Percentiles rank a stretch among this genome's conserved stretches.
Evolutionary conservation across 495 filamentous ascomycete genomes (phyloP).

Genomic region (Aspergillus sparsus): DNA sequence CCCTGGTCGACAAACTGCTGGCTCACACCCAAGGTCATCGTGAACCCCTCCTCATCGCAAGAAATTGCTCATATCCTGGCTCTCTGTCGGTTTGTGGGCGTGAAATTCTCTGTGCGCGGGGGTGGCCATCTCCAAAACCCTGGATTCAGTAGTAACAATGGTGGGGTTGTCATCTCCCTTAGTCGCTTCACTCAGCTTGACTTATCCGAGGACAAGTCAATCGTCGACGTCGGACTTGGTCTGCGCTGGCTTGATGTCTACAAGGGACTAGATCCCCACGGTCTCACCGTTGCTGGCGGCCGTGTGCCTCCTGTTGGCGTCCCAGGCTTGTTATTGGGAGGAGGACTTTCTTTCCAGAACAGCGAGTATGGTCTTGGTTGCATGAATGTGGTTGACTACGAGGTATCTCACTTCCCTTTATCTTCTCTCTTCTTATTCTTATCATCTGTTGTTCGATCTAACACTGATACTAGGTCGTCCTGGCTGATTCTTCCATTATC

Average conservation of each 20-base stretch:
- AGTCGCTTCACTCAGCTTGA: conserved; percentile 21
- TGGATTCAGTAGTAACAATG: conserved; percentile 32
- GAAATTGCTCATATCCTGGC: conserved; percentile 10
- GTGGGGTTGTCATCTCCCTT: conserved; percentile 35
- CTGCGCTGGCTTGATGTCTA: conserved; percentile 48
- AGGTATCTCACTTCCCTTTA: conserved; percentile 15
- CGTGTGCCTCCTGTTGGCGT: conserved; percentile 40
- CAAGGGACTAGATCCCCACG: conserved; percentile 26
- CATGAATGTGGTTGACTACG: conserved; percentile 46
- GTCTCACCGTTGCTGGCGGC: conserved; percentile 39
- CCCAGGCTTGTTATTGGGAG: conserved; percentile 40
- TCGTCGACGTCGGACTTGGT: conserved; percentile 42
- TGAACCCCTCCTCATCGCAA: conserved; percentile 4
- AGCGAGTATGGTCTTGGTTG: conserved; percentile 41
- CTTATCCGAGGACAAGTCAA: conserved; percentile 31
- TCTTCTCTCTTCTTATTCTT: background rate
- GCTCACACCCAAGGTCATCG: conserved; percentile 15
- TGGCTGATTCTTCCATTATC: conserved; percentile 44
- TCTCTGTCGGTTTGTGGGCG: conserved; percentile 5
- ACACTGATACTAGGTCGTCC: conserved; percentile 35
- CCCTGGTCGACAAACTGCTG: conserved; percentile 18
- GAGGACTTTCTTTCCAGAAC: conserved; percentile 42
- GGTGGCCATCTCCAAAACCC: conserved; percentile 21
- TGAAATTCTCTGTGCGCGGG: conserved; percentile 15
- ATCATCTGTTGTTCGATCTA: background rate